Percentiles rank a stretch among this genome's conserved stretches.
Evolutionary conservation across 1,139 yeast genomes (phyloP).

Genomic region (Zygoascus meyerae): DNA sequence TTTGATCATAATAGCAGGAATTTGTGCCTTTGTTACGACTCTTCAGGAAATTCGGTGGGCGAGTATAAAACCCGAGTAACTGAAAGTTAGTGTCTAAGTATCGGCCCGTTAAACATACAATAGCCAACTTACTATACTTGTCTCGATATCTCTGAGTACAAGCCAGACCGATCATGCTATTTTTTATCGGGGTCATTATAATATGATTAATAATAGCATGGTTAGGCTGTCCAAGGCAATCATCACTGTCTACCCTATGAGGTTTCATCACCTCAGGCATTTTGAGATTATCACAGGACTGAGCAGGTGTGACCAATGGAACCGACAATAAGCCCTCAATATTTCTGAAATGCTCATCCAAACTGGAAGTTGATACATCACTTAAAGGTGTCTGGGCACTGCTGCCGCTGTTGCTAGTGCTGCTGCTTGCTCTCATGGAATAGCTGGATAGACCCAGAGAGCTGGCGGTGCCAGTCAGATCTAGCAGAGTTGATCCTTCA

Average conservation of each 20-base stretch:
- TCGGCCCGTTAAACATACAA: background rate
- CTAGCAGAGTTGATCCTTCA: constrained; percentile 5
- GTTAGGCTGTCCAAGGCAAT: background rate
- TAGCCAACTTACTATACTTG: constrained; percentile 4
- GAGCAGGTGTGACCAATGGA: too few relatives aligned
- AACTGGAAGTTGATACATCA: too few relatives aligned
- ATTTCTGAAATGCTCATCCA: too few relatives aligned
- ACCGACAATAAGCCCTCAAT: too few relatives aligned
- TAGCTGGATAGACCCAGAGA: too few relatives aligned
- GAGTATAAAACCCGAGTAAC: constrained; percentile 1
- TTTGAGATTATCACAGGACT: too few relatives aligned
- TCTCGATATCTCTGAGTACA: constrained; percentile 5
- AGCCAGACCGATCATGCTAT: constrained; percentile 3
- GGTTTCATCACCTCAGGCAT: too few relatives aligned
- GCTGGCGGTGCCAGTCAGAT: background rate
- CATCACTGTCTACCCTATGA: background rate
- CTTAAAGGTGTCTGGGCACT: too few relatives aligned
- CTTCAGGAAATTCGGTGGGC: background rate
- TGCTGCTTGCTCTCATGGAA: too few relatives aligned
- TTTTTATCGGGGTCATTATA: constrained; percentile 4
- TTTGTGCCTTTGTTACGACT: too few relatives aligned
- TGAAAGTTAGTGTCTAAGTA: background rate
- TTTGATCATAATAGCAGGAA: too few relatives aligned
- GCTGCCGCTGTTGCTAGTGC: too few relatives aligned
- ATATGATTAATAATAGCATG: constrained; percentile 1